Evolutionary conservation across 2,329 filamentous ascomycete genomes (phyloP).

Genomic region (Colletotrichum sp.): DNA sequence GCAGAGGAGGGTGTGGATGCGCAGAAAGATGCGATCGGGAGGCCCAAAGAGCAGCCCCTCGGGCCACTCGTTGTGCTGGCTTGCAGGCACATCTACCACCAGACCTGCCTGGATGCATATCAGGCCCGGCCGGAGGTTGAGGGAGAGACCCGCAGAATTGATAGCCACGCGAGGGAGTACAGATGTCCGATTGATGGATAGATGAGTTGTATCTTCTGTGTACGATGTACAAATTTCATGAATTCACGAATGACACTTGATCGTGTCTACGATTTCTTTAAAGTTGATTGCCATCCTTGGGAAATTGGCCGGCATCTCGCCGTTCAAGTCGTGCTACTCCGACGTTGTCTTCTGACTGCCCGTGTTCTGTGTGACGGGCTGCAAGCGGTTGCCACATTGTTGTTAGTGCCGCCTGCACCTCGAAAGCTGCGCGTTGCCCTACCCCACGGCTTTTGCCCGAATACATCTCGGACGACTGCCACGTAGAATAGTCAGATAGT

Average conservation of each 20-base stretch:
- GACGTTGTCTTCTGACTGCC: background rate
- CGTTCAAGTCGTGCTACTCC: background rate
- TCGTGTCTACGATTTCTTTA: background rate
- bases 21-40: conserved; percentile 31
- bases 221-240: conserved; percentile 21
- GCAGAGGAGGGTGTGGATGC: conserved; percentile 40
- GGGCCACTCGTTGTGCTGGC: conserved; percentile 72
- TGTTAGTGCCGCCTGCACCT: background rate
- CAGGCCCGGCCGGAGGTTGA: conserved; percentile 57
- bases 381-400: background rate
- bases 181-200: conserved; percentile 64
- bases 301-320: background rate
- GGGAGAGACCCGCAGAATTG: conserved; percentile 43
- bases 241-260: conserved; percentile 13
- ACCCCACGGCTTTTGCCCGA: background rate
- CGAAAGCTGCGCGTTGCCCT: background rate
- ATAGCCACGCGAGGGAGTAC: conserved; percentile 52
- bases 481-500: background rate
- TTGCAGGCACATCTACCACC: conserved; percentile 75
- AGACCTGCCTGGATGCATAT: conserved; percentile 70
- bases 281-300: background rate
- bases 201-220: conserved; percentile 14
- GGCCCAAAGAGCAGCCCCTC: conserved; percentile 51
- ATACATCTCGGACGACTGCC: background rate
- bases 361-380: background rate